Conservation (phyloP, 495 filamentous ascomycete species). For the Xylaria telfairii region DNA sequence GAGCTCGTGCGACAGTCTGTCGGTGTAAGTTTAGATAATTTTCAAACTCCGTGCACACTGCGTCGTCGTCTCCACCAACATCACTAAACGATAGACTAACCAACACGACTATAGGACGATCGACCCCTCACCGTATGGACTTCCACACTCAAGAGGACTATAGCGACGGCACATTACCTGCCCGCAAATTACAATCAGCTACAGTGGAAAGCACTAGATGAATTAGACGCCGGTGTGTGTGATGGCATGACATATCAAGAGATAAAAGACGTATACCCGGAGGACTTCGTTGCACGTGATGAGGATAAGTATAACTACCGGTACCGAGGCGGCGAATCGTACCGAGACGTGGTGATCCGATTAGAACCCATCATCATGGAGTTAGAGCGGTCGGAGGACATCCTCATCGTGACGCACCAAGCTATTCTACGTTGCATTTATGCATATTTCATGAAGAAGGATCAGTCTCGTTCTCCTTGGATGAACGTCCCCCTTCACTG, state of each 20-base stretch:
- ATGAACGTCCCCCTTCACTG: slow-evolving; percentile 91
- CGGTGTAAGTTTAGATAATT: slow-evolving; percentile 55
- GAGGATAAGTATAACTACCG: slow-evolving; percentile 99
- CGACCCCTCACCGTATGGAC: slow-evolving; percentile 95
- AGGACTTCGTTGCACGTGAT: slow-evolving; percentile 92
- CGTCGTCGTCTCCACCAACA: slow-evolving; percentile 4
- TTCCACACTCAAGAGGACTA: slow-evolving; percentile 90
- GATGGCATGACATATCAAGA: slow-evolving; percentile 93
- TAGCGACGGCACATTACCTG: slow-evolving; percentile 85
- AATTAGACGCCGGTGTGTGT: slow-evolving; percentile 95
- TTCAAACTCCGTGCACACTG: background rate
- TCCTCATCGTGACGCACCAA: slow-evolving; percentile 97
- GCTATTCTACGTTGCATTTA: slow-evolving; percentile 97
- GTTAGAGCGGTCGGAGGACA: slow-evolving; percentile 91
- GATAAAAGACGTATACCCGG: slow-evolving; percentile 87
- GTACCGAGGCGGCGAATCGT: slow-evolving; percentile 95
- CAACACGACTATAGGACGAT: slow-evolving; percentile 52
- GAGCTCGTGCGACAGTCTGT: slow-evolving; percentile 80
- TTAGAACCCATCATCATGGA: slow-evolving; percentile 99
- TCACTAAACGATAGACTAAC: slow-evolving; percentile 2
- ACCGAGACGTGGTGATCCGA: slow-evolving; percentile 96
- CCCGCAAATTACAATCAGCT: slow-evolving; percentile 81
- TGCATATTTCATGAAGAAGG: slow-evolving; percentile 96
- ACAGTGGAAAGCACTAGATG: slow-evolving; percentile 98
- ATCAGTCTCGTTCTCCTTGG: slow-evolving; percentile 94